A percentile compares a stretch with the other conserved stretches of the same genome.
Evolutionary conservation across 2,329 filamentous ascomycete species (phyloP).

Genomic region (Apiospora koreana): DNA sequence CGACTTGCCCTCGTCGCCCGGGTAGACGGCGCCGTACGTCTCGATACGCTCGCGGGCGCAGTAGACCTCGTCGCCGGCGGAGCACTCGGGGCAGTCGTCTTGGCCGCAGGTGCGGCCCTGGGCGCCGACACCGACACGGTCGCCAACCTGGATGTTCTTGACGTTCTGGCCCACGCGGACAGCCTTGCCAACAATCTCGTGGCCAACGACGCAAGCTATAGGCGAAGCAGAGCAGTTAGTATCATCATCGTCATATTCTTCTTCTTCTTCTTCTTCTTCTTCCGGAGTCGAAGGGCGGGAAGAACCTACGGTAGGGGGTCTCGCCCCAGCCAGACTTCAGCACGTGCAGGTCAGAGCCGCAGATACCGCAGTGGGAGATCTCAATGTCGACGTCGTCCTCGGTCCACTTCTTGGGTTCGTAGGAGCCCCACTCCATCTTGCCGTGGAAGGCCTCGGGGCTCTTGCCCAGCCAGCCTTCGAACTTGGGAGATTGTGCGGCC

Average conservation of each 20-base stretch:
- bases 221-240: not conserved
- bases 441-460: conserved; percentile 40
- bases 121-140: conserved; percentile 40
- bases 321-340: conserved; percentile 15
- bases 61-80: conserved; percentile 20
- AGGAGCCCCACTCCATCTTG: conserved; percentile 54
- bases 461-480: conserved; percentile 49
- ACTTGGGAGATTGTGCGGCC: conserved; percentile 34
- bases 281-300: too few relatives aligned
- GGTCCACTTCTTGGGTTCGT: conserved; percentile 61
- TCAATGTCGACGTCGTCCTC: conserved; percentile 65
- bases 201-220: conserved; percentile 35
- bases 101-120: conserved; percentile 44
- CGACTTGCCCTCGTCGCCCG: conserved; percentile 47
- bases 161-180: conserved; percentile 39
- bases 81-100: conserved; percentile 24
- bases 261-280: too few relatives aligned
- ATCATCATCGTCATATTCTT: not conserved
- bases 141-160: conserved; percentile 32
- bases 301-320: conserved; percentile 16
- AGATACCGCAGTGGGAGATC: conserved; percentile 65
- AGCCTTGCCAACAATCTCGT: conserved; percentile 49
- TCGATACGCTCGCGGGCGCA: conserved; percentile 29
- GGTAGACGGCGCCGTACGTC: conserved; percentile 46
- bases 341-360: conserved; percentile 47